These are phyloP conservation scores for Pezizomycotina sp. DNA, from an alignment of 2,329 filamentous ascomycete species.

Conservation along the genomic window DNA sequence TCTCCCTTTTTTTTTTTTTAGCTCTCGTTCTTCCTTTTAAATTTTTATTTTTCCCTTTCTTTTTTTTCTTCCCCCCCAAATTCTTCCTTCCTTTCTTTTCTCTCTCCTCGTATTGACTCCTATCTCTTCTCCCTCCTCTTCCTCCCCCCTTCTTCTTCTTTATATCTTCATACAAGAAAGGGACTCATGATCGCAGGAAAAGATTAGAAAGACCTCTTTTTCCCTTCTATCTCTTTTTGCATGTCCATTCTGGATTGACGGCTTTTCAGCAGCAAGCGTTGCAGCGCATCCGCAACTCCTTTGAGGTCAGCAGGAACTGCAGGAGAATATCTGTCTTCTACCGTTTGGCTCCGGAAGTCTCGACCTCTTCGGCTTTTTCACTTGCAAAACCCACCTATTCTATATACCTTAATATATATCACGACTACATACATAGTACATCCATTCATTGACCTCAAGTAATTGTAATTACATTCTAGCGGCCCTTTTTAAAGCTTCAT, in stretches of 20 bases:
- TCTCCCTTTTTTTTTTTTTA: conserved; percentile 20
- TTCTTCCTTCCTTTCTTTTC: conserved; percentile 21
- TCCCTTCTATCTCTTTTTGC: conserved; percentile 25
- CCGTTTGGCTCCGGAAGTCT: too few species aligned
- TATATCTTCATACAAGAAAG: conserved; percentile 21
- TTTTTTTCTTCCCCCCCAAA: conserved; percentile 17
- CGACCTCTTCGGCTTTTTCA: too few species aligned
- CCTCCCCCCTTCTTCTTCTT: conserved; percentile 22
- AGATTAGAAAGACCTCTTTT: background rate
- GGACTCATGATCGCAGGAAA: background rate
- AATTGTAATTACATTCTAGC: too few species aligned
- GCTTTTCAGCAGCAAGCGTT: conserved; percentile 3
- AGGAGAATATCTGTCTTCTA: too few species aligned
- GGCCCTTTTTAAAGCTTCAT: too few species aligned
- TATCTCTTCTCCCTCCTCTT: conserved; percentile 20
- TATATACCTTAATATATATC: too few species aligned
- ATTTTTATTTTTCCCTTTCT: conserved; percentile 14
- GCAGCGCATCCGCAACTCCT: conserved; percentile 37
- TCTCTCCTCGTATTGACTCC: conserved; percentile 15
- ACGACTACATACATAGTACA: too few species aligned
- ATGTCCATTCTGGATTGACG: background rate
- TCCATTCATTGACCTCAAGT: too few species aligned
- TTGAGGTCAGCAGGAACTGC: conserved; percentile 75
- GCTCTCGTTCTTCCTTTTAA: conserved; percentile 19
- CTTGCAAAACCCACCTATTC: too few species aligned